A percentile compares a stretch with the other conserved stretches of the same genome.
These are phyloP conservation scores for Fusarium hostae DNA, from an alignment of 2,329 filamentous ascomycete genomes.

Conservation along the genomic window DNA sequence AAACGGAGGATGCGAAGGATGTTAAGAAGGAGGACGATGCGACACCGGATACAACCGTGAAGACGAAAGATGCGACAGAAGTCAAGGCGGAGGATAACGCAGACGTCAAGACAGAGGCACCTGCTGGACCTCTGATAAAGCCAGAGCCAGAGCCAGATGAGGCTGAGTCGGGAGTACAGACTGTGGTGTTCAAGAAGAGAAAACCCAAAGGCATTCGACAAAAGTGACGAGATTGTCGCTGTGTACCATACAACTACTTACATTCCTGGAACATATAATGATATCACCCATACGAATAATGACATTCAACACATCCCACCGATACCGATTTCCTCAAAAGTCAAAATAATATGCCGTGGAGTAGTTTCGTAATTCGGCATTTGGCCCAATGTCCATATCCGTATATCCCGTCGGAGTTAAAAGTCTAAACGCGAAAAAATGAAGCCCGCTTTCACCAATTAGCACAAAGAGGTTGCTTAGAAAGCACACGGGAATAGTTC, in stretches of 20 bases:
- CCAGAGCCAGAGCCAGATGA: slow-evolving; percentile 49
- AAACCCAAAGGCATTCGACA: slow-evolving; percentile 75
- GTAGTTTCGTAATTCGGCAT: slow-evolving; percentile 9
- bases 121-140: slow-evolving; percentile 42
- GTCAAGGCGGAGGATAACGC: slow-evolving; percentile 8
- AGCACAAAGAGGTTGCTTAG: slow-evolving; percentile 13
- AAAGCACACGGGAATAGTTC: slow-evolving; percentile 8
- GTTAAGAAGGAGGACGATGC: slow-evolving; percentile 40
- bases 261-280: neutral
- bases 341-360: neutral
- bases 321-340: neutral
- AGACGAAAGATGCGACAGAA: slow-evolving; percentile 4
- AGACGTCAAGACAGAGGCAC: slow-evolving; percentile 56
- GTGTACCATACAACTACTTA: slow-evolving; percentile 3
- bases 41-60: slow-evolving; percentile 3
- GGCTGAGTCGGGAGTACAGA: slow-evolving; percentile 45
- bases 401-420: neutral
- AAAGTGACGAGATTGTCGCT: slow-evolving; percentile 54
- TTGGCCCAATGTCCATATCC: neutral
- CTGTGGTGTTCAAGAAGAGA: slow-evolving; percentile 82
- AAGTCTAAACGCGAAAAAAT: neutral
- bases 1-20: slow-evolving; percentile 28
- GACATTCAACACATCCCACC: neutral
- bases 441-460: slow-evolving; percentile 1
- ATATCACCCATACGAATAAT: neutral